phyloP scores from a whole-genome alignment of 768 basidiomycete species.

The Hygrophorus russula region DNA sequence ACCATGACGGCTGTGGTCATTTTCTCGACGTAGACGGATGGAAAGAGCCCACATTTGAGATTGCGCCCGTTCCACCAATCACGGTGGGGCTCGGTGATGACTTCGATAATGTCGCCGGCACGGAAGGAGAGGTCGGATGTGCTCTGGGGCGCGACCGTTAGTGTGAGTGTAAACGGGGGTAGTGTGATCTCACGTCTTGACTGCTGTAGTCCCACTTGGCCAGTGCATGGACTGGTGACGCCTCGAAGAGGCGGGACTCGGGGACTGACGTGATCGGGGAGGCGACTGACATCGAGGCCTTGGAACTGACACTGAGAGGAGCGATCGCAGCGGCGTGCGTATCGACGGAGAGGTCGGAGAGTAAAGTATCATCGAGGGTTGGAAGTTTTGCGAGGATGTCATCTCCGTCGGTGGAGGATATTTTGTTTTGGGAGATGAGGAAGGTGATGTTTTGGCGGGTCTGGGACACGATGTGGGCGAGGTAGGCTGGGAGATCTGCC shows the following conservation, averaged over 20 bases:
- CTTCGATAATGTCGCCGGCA: constrained; percentile 61
- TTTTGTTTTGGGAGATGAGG: constrained; percentile 34
- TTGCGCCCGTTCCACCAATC: constrained; percentile 13
- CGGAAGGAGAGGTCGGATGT: constrained; percentile 60
- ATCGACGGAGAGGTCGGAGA: background rate
- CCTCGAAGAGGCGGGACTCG: too few species aligned
- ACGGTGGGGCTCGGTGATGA: constrained; percentile 57
- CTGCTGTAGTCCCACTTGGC: constrained; percentile 59
- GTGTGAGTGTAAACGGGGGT: background rate
- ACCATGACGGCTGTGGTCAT: too few species aligned
- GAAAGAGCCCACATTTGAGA: too few species aligned
- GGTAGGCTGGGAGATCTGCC: constrained; percentile 17
- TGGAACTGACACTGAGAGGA: background rate
- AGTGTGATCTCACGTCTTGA: constrained; percentile 28
- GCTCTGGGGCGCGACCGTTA: constrained; percentile 6
- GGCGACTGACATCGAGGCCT: constrained; percentile 5
- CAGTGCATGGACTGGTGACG: background rate
- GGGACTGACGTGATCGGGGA: constrained; percentile 3
- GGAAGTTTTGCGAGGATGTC: constrained; percentile 36
- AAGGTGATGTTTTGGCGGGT: constrained; percentile 46
- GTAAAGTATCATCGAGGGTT: background rate
- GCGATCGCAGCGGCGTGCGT: too few species aligned
- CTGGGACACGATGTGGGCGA: constrained; percentile 42
- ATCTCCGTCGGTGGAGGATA: constrained; percentile 32
- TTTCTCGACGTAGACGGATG: too few species aligned